Evolutionary conservation across 805 yeast genomes (phyloP).

Genomic region (Maudiozyma pseudohumilis): DNA sequence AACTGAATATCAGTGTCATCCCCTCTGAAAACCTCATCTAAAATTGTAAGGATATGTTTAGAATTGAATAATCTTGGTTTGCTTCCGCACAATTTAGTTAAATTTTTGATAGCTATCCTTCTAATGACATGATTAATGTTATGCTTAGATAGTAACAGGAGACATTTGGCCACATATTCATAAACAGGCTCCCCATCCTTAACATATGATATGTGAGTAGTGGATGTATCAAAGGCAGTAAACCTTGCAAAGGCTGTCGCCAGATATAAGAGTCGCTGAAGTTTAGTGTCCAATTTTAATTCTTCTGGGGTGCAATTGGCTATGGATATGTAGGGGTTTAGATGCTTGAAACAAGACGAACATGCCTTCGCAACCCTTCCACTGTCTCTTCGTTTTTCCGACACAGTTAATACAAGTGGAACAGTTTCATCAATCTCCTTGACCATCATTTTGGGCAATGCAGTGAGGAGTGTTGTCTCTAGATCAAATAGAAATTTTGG

Average conservation of each 20-base stretch:
- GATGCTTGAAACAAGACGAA: conserved; percentile 44
- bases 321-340: conserved; percentile 37
- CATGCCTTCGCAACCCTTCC: conserved; percentile 51
- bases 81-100: conserved; percentile 48
- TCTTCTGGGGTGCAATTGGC: conserved; percentile 18
- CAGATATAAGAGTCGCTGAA: conserved; percentile 49
- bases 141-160: conserved; percentile 44
- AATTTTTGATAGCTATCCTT: conserved; percentile 44
- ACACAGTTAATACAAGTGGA: conserved; percentile 54
- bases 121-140: conserved; percentile 31
- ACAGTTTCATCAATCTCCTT: conserved; percentile 64
- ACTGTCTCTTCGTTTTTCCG: conserved; percentile 38
- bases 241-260: conserved; percentile 63
- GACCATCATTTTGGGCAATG: conserved; percentile 50
- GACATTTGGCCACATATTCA: conserved; percentile 47
- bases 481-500: conserved; percentile 41
- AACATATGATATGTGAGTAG: conserved; percentile 29
- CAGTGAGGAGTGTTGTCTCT: conserved; percentile 41
- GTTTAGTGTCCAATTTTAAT: conserved; percentile 32
- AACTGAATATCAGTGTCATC: conserved; percentile 36
- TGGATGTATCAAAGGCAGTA: conserved; percentile 43
- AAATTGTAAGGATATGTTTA: conserved; percentile 39
- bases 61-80: conserved; percentile 61
- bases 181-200: conserved; percentile 42
- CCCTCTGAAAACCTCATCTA: conserved; percentile 41